Evolutionary conservation across 148 eudicot species (phyloP), one percentile per base, ranked within the genome.

Genomic region (Arbutus unedo): DNA sequence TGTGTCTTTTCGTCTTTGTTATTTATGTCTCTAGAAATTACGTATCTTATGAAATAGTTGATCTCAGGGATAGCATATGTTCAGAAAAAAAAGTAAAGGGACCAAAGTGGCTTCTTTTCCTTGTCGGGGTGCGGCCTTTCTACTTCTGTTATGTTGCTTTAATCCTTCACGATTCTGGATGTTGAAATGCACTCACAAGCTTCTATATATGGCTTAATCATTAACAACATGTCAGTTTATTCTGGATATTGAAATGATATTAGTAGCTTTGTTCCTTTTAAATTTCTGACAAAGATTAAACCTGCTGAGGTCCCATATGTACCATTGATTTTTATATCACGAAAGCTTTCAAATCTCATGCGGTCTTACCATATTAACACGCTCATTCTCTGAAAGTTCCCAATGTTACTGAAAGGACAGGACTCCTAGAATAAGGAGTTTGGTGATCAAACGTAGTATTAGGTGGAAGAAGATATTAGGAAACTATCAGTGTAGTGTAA

Each of bases 71-170:
- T 94, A 44, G 92, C 95, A 78, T 91, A 85, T 66, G 84, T 90
- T 85, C 92, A 94, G 84, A 93, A 89, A 93, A 89, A 74, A 89
- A 88, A 83, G 90, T 90, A 21, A 93, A 88, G 82, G 98, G 95
- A 83, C 93, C 94, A 47, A 93, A 91, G 88, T 93, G 97, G 98
- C 93, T 92, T 88, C 97, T 89, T 44, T 87, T 91, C 85, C 86
- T 92, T 76, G 84, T 94, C 86, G 97, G 98, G 90, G 98, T 94
- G 91, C 71, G 82, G 8, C 48, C 57, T 16, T 76, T 43, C 18
- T 68, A 25, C 11, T 62, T 60, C 72, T 71, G 50, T 38, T 79
- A 48, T 25, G 49, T 23, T 1, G 14, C 23, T 71, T 9, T 51
- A 3, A 2, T 48, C 66, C 14, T 48, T 49, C 7, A 48, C 31